Base-by-base conservation (phyloP, 176 grass and related monocot species). In the Lolium multiflorum region DNA sequence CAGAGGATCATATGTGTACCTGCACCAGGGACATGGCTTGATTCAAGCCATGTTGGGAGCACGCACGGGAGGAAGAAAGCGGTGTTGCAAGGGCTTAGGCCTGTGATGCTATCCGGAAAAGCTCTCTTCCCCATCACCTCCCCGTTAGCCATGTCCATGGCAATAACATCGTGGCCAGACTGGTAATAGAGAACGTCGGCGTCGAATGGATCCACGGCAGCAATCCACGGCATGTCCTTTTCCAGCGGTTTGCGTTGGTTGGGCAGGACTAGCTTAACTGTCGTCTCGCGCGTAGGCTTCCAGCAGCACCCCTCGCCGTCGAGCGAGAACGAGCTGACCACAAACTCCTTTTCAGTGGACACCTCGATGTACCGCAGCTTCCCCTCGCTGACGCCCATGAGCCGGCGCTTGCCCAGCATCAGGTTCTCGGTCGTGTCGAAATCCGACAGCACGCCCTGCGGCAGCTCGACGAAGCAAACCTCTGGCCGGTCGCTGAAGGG, bases 11-110 rank as follows among this genome's bases (percentile, higher is more conserved):
- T 22, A 71, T 35, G 9, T 7, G 59, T 52, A 87, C 84, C 84
- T 87, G 64, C 3, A 16, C 17, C 11, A 37, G 84, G 84, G 41
- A 87, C 38, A 11, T 15, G 13, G 44, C 18, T 62, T 11, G 85
- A 87, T 51, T 52, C 26, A 49, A 87, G 20, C 66, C 67, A 73
- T 7, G 41, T 1, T 20, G 77, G 77, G 11, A 87, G 67, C 18
- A 73, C 4, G 57, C 43, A 60, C 8, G 66, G 55, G n/a, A 73
- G 11, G 48, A 71, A 71, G 67, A 70, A 70, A 5, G 67, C 37
- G 37, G 1, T n/a, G 69, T 11, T 1, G 39, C 20, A 22, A 60
- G 57, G n/a, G n/a, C n/a, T 14, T 21, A 13, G 43, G 3, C 9
- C 4, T 13, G 1, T 22, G 52, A 57, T 35, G 52, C 17, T 77